Evolutionary conservation across 1,284 basidiomycete species (phyloP).

Genomic region (Ustanciosporium gigantosporum): DNA sequence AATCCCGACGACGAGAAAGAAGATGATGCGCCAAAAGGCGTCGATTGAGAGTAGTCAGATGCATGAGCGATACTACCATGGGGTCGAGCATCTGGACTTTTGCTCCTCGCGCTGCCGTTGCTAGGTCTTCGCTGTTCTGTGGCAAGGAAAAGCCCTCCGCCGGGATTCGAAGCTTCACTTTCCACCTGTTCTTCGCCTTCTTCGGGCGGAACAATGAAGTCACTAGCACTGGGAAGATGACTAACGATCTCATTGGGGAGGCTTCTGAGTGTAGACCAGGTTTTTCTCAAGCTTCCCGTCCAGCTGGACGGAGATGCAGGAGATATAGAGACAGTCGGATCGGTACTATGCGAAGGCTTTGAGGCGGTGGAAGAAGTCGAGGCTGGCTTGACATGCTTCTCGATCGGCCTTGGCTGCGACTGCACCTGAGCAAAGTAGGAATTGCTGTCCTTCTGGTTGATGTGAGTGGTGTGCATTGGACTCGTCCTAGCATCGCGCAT

Average conservation of each 20-base stretch:
- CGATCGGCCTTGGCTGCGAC: conserved; percentile 24
- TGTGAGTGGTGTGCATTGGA: conserved; percentile 13
- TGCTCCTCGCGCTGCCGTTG: neutral
- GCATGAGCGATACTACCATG: conserved; percentile 13
- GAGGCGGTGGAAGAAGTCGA: neutral
- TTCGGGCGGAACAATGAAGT: conserved; percentile 38
- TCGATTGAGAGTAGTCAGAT: conserved; percentile 34
- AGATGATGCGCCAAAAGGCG: conserved; percentile 20
- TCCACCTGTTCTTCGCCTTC: conserved; percentile 9
- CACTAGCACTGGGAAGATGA: conserved; percentile 39
- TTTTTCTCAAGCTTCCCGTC: conserved; percentile 41
- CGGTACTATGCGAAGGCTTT: conserved; percentile 1
- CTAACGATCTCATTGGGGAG: conserved; percentile 31
- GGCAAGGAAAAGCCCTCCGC: conserved; percentile 30
- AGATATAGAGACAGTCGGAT: conserved; percentile 3
- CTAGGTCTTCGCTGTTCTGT: conserved; percentile 1
- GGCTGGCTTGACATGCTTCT: neutral
- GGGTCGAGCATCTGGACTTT: neutral
- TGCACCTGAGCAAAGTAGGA: conserved; percentile 21
- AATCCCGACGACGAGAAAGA: conserved; percentile 7
- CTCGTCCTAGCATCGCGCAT: conserved; percentile 44
- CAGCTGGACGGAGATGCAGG: conserved; percentile 29
- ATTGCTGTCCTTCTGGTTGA: conserved; percentile 1
- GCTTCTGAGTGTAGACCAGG: conserved; percentile 42
- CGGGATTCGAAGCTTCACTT: conserved; percentile 11